phyloP scores from a whole-genome alignment of 1,284 basidiomycete species.

The Athelia sp. region DNA sequence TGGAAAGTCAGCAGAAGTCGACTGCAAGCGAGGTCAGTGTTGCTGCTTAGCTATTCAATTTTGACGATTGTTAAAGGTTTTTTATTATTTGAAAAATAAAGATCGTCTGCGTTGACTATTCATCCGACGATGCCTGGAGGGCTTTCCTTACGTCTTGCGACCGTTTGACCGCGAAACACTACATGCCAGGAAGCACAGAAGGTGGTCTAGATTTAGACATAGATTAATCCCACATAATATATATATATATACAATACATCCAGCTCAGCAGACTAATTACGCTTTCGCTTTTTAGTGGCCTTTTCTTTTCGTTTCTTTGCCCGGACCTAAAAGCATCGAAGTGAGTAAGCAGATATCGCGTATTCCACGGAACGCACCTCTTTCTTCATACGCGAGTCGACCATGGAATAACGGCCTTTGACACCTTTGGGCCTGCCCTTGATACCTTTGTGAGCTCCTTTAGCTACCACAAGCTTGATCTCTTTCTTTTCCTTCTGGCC shows the following conservation, averaged over 20 bases:
- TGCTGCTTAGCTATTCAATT: neutral
- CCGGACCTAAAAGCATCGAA: constrained; percentile 42
- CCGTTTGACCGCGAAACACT: constrained; percentile 28
- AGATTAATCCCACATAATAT: constrained; percentile 6
- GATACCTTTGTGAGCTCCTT: constrained; percentile 83
- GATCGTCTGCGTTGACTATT: constrained; percentile 40
- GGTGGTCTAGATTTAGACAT: constrained; percentile 2
- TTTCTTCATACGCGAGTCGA: constrained; percentile 84
- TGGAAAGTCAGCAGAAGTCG: constrained; percentile 49
- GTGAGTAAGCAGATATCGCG: constrained; percentile 4
- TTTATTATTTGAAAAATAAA: constrained; percentile 22
- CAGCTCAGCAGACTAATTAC: constrained; percentile 11
- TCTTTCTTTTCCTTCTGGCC: constrained; percentile 74
- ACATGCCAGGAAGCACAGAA: constrained; percentile 7
- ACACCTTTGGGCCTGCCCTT: constrained; percentile 95
- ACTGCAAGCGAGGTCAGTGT: constrained; percentile 48
- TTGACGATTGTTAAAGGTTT: constrained; percentile 2
- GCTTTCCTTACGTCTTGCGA: constrained; percentile 53
- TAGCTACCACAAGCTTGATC: constrained; percentile 88
- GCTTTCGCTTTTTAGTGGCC: constrained; percentile 56
- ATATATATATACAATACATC: constrained; percentile 2
- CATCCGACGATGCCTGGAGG: constrained; percentile 41
- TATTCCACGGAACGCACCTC: constrained; percentile 57
- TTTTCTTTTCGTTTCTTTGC: constrained; percentile 70
- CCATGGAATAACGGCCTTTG: constrained; percentile 91